These are phyloP conservation scores for Scenedesmus sp. DNA, from an alignment of 163 green algal species.

Conservation along the genomic window DNA sequence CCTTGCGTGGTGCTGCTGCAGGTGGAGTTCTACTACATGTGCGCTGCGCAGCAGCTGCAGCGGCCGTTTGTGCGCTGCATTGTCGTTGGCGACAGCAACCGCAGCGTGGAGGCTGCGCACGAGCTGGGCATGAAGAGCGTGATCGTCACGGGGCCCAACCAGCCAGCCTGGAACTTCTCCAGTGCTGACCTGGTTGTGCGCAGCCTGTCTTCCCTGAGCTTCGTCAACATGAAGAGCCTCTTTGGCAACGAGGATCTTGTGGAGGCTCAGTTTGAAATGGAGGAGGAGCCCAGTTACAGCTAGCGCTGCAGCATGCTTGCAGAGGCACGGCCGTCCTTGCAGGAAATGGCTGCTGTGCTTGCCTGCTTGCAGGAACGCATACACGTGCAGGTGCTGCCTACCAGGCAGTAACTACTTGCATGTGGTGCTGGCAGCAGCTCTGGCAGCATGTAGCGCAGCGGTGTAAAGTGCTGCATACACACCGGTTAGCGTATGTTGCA, in stretches of 20 bases:
- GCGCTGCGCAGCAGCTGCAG: constrained; percentile 69
- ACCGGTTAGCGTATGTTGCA: not conserved
- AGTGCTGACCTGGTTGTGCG: constrained; percentile 93
- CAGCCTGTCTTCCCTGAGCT: constrained; percentile 82
- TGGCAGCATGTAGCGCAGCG: not conserved
- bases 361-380: not conserved
- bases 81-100: constrained; percentile 90
- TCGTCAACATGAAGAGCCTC: constrained; percentile 96
- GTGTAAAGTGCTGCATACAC: not conserved
- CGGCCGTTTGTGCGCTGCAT: constrained; percentile 92
- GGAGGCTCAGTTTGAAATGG: constrained; percentile 55
- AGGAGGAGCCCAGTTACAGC: constrained; percentile 44
- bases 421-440: not conserved
- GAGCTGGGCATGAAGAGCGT: constrained; percentile 87
- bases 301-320: not conserved
- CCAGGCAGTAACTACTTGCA: not conserved
- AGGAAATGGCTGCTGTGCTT: not conserved
- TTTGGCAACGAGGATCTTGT: constrained; percentile 85
- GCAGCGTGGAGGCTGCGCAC: constrained; percentile 80
- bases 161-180: constrained; percentile 90
- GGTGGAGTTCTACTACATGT: constrained; percentile 54
- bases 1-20: not conserved
- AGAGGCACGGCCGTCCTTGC: not conserved
- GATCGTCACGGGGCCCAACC: constrained; percentile 70
- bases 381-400: not conserved